Conservation (phyloP, 768 basidiomycete species). For the Psilocybe azurescens region DNA sequence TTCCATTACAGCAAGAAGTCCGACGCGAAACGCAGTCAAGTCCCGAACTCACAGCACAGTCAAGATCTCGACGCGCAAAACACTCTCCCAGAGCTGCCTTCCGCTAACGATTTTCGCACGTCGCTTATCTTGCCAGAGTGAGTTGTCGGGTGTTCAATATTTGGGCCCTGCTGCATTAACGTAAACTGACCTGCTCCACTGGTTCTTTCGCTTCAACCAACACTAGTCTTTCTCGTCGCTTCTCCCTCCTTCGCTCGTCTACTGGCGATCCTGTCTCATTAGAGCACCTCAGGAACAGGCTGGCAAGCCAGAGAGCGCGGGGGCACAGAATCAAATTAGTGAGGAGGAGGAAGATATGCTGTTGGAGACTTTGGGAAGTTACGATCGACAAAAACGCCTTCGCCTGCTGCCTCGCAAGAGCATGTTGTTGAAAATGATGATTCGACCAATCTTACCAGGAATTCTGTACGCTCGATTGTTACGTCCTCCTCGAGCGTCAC, state of each 20-base stretch:
- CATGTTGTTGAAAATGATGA: constrained; percentile 36
- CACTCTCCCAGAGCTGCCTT: constrained; percentile 62
- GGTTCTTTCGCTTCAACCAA: constrained; percentile 27
- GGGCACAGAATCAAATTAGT: constrained; percentile 69
- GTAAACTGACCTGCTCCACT: constrained; percentile 14
- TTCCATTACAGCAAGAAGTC: constrained; percentile 70
- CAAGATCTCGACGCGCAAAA: constrained; percentile 40
- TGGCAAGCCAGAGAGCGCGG: constrained; percentile 78
- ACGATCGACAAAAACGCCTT: constrained; percentile 36
- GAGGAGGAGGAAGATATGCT: constrained; percentile 90
- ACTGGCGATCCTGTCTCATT: constrained; percentile 70
- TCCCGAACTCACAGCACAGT: constrained; percentile 33
- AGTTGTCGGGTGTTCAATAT: constrained; percentile 22
- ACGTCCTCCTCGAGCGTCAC: constrained; percentile 47
- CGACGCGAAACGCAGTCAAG: constrained; percentile 60
- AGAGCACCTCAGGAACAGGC: constrained; percentile 60
- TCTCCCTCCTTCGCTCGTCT: constrained; percentile 76
- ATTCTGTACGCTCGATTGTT: constrained; percentile 38
- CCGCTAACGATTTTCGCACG: constrained; percentile 81
- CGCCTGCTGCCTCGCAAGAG: constrained; percentile 40
- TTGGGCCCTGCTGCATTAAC: constrained; percentile 15
- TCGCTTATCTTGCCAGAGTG: constrained; percentile 88
- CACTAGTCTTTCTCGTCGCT: constrained; percentile 77
- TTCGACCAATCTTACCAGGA: constrained; percentile 23
- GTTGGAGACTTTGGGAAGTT: constrained; percentile 66